Base-by-base conservation (phyloP, 1,284 basidiomycete genomes). In the Neolentinus lepideus region DNA sequence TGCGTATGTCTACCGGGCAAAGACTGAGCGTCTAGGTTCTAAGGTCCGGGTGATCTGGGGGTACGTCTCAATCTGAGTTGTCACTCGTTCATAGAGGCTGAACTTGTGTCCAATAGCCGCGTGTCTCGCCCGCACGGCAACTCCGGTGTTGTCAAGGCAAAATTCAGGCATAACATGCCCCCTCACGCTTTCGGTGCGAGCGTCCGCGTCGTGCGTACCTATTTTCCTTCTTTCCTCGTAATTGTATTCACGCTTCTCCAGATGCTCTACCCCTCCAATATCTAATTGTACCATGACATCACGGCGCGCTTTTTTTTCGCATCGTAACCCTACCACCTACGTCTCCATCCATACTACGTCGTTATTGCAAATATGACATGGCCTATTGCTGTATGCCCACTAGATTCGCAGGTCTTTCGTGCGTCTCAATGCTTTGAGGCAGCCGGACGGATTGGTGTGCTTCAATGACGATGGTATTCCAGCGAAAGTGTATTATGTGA, bases 1-100 rank as follows among this genome's bases (percentile, higher is more conserved):
- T 63, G 97, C 96, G 60, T 99, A 91, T 77, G 94, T 99, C 67
- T 99, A 99, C 87, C 89, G 88, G 73, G 94, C 93, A 61, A 94
- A 96, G 81, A 83, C 85, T 71, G 90, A 93, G 75, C 84, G 95
- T 63, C 87, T 89, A 72, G 94, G 94, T 61, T 90, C 90, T 66
- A 94, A 94, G 75, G 80, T 97, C 70, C 90, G 94, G 65, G 93
- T 98, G 62, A 95, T 98, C 79, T 98, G 94, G 94, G 94, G 94
- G 88, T 92, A 63, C 66, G 83, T 74, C 2, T 12, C 9, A n/a
- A 2, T 19, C 19, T 31, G 29, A 31, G 29, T 31, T 12, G 45
- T 31, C 33, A 2, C 51, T 56, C 52, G 27, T 50, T 50, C 11
- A 25, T 26, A 9, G 47, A 25, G 24, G 16, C 22, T 4, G 10